phyloP scores from a whole-genome alignment of 2,329 filamentous ascomycete species.

The Sporothrix pseudoabietina region DNA sequence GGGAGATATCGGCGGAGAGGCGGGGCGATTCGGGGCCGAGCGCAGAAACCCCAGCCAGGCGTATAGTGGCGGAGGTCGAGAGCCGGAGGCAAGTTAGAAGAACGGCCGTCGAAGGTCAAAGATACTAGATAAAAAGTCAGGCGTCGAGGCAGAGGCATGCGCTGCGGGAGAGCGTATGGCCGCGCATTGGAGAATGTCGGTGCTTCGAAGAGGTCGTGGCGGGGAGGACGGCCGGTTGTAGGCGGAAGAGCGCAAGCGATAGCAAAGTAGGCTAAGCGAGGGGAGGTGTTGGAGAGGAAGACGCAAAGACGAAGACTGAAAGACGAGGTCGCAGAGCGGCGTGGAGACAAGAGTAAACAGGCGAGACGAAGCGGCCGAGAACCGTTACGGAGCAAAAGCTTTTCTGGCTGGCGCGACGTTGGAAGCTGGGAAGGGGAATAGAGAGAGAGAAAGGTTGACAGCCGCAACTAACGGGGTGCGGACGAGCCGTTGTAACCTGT shows the following conservation, averaged over 20 bases:
- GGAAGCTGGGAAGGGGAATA: not conserved
- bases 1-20: not conserved
- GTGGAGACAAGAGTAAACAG: not conserved
- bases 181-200: slow-evolving; percentile 2
- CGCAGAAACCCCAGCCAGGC: not conserved
- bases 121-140: not conserved
- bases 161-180: not conserved
- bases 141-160: not conserved
- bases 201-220: not conserved
- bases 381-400: not conserved
- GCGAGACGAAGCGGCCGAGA: not conserved
- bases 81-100: not conserved
- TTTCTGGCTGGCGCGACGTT: slow-evolving; percentile 4
- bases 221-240: not conserved
- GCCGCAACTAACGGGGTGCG: slow-evolving; percentile 12
- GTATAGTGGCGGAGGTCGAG: slow-evolving; percentile 1
- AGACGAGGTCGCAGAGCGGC: not conserved
- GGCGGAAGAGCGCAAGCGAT: not conserved
- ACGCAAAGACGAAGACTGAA: not conserved
- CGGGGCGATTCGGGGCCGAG: not conserved
- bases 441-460: slow-evolving; percentile 1
- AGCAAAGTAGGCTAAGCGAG: not conserved
- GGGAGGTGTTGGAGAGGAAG: not conserved
- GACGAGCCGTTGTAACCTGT: slow-evolving; percentile 14
- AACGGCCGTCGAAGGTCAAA: not conserved